phyloP scores from a whole-genome alignment of 2,329 filamentous ascomycete species.

The Cylindrodendrum hubeiense region DNA sequence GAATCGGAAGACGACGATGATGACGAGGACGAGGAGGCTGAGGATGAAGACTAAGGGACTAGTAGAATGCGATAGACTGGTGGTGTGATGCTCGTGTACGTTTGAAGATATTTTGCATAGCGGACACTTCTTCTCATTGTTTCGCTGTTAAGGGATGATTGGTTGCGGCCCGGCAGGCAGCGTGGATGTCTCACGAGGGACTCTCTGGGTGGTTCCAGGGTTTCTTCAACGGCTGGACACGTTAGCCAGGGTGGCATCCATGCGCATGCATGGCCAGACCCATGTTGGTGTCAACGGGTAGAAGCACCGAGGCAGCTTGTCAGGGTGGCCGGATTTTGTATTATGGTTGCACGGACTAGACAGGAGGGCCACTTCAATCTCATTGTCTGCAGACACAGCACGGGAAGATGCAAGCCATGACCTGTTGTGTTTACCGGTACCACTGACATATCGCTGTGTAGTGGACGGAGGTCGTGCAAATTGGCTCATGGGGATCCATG shows the following conservation, averaged over 20 bases:
- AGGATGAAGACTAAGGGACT: slow-evolving; percentile 34
- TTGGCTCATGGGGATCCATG: slow-evolving; percentile 17
- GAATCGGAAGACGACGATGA: slow-evolving; percentile 48
- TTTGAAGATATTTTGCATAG: slow-evolving; percentile 26
- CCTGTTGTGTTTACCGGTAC: too few species aligned
- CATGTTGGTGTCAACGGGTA: not conserved
- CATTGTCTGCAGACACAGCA: not conserved
- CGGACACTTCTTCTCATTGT: slow-evolving; percentile 26
- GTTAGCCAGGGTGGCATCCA: slow-evolving; percentile 15
- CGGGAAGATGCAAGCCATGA: not conserved
- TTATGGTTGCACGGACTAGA: not conserved
- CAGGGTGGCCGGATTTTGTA: too few species aligned
- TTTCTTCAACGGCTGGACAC: not conserved
- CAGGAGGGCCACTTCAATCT: not conserved
- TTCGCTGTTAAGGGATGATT: slow-evolving; percentile 10
- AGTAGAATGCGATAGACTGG: slow-evolving; percentile 21
- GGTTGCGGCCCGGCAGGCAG: not conserved
- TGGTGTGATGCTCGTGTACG: slow-evolving; percentile 11
- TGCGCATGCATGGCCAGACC: slow-evolving; percentile 4
- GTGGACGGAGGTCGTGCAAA: slow-evolving; percentile 6
- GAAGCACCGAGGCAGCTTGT: not conserved
- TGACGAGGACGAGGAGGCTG: slow-evolving; percentile 41
- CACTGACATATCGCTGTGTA: not conserved
- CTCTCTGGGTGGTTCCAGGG: not conserved
- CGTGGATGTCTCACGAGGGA: slow-evolving; percentile 9